These are phyloP conservation scores for Begonia peltatifolia DNA, from an alignment of 306 rosid species.

Conservation along the genomic window DNA sequence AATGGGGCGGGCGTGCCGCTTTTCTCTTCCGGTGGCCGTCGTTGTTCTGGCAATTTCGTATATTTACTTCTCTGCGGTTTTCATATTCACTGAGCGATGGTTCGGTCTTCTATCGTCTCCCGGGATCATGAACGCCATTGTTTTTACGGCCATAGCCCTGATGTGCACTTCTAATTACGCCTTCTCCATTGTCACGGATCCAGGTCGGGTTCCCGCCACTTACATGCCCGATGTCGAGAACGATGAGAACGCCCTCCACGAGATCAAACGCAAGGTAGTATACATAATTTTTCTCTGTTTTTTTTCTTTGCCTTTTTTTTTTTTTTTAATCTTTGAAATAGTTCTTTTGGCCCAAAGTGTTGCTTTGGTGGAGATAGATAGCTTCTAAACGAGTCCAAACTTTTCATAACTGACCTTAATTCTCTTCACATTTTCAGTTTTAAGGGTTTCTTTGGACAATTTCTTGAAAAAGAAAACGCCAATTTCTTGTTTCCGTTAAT, in stretches of 20 bases:
- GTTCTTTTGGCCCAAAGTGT: neutral
- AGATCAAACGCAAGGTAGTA: slow-evolving; percentile 94
- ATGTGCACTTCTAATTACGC: slow-evolving; percentile 45
- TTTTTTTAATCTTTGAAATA: neutral
- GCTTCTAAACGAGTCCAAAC: too few relatives aligned
- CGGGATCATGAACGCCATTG: slow-evolving; percentile 59
- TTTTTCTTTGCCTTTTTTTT: neutral
- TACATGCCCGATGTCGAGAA: slow-evolving; percentile 77
- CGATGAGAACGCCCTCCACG: slow-evolving; percentile 47
- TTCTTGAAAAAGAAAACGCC: neutral
- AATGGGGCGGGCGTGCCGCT: slow-evolving; percentile 29
- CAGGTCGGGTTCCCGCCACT: slow-evolving; percentile 75
- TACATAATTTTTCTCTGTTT: neutral
- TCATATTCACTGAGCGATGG: slow-evolving; percentile 76
- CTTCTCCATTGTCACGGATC: slow-evolving; percentile 47
- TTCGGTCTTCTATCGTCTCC: slow-evolving; percentile 88
- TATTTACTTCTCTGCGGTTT: slow-evolving; percentile 63
- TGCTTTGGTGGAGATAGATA: neutral
- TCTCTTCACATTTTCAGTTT: too few relatives aligned
- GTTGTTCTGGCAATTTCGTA: slow-evolving; percentile 44
- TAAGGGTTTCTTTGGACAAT: neutral
- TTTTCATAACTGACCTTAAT: too few relatives aligned
- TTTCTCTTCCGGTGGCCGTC: slow-evolving; percentile 54
- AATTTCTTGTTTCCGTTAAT: neutral
- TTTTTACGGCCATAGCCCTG: slow-evolving; percentile 55